Conservation (phyloP, 345 rosid genomes). For the Eucalyptus sideroxylon region DNA sequence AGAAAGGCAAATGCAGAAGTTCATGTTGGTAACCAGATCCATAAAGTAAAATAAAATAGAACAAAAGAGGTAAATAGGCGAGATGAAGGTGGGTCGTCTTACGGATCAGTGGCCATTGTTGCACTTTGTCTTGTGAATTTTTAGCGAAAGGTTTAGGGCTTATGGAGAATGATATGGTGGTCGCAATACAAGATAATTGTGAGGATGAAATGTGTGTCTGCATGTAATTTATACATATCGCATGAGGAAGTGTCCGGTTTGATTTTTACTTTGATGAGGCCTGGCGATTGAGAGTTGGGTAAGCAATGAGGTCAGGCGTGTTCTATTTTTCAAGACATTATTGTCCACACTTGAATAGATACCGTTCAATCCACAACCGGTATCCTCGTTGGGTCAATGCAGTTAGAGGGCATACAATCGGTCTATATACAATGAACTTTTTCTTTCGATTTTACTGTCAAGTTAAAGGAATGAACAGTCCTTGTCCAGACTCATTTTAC, state of each 20-base stretch:
- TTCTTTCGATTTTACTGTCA: background rate
- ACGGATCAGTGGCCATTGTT: background rate
- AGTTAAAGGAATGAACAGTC: background rate
- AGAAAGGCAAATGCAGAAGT: background rate
- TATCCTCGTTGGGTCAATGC: background rate
- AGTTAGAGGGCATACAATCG: background rate
- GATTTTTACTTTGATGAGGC: background rate
- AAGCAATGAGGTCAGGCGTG: background rate
- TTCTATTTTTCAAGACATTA: background rate
- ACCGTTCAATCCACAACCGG: background rate
- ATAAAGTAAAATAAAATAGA: background rate
- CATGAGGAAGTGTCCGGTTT: background rate
- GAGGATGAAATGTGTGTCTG: background rate
- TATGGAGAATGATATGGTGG: background rate
- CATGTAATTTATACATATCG: background rate
- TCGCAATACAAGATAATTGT: background rate
- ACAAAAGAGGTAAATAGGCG: background rate
- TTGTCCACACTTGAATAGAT: background rate
- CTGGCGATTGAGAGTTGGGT: background rate
- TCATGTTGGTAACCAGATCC: background rate
- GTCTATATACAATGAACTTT: background rate
- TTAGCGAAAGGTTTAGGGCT: background rate
- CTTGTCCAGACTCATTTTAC: background rate
- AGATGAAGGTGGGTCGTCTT: background rate
- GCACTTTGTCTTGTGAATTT: background rate